These are phyloP conservation scores for Collybia mongolica DNA, from an alignment of 768 basidiomycete species.

Conservation along the genomic window DNA sequence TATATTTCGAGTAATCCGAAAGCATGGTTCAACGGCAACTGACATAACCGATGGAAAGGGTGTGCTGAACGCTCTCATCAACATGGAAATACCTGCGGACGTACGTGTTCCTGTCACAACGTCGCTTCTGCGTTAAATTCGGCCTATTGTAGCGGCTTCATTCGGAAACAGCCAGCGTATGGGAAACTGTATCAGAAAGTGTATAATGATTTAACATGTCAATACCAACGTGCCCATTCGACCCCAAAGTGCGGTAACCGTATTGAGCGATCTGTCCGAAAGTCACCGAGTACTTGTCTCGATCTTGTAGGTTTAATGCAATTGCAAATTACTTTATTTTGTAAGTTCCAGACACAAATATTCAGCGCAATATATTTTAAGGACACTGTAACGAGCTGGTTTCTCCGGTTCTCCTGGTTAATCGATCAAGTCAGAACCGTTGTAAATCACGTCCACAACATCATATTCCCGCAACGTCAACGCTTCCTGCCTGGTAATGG, in stretches of 20 bases:
- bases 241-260: constrained; percentile 2
- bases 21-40: constrained; percentile 1
- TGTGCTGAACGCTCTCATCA: constrained; percentile 55
- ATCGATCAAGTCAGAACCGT: background rate
- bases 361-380: background rate
- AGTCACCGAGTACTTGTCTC: no score
- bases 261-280: no score
- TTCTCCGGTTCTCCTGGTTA: background rate
- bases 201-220: constrained; percentile 6
- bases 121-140: constrained; percentile 1
- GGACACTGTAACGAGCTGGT: background rate
- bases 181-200: constrained; percentile 35
- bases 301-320: no score
- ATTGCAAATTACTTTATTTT: no score
- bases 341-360: no score
- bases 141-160: constrained; percentile 44
- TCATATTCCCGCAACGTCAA: constrained; percentile 36
- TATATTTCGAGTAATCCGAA: background rate
- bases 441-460: constrained; percentile 21
- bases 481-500: constrained; percentile 36
- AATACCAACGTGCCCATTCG: constrained; percentile 7
- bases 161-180: constrained; percentile 53
- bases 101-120: constrained; percentile 34
- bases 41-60: constrained; percentile 28
- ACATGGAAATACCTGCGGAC: constrained; percentile 44